These are phyloP conservation scores for Termitomyces sp. DNA, from an alignment of 768 basidiomycete genomes.

Conservation along the genomic window DNA sequence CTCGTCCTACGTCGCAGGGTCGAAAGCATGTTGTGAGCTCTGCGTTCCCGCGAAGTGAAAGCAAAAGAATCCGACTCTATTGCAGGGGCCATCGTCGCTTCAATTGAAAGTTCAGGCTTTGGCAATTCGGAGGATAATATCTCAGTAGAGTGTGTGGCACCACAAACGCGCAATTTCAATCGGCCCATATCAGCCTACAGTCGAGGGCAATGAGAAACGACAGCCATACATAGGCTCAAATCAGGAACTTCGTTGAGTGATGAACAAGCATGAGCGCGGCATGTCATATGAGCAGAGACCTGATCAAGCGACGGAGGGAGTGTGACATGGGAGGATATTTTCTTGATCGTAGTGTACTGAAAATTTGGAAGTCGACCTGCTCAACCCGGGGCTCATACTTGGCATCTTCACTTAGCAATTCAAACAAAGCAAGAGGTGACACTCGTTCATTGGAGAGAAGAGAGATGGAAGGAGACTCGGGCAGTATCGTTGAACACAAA, in stretches of 20 bases:
- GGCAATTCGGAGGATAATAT: slow-evolving; percentile 33
- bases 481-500: slow-evolving; percentile 56
- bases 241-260: slow-evolving; percentile 13
- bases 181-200: slow-evolving; percentile 34
- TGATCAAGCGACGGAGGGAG: slow-evolving; percentile 69
- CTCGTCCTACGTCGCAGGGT: slow-evolving; percentile 55
- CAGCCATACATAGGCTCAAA: slow-evolving; percentile 27
- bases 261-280: slow-evolving; percentile 27
- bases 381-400: slow-evolving; percentile 53
- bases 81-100: background rate
- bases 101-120: slow-evolving; percentile 21
- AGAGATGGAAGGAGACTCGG: slow-evolving; percentile 62
- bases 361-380: slow-evolving; percentile 56
- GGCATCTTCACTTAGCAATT: slow-evolving; percentile 36
- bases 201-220: slow-evolving; percentile 22
- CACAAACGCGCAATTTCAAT: slow-evolving; percentile 36
- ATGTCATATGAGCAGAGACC: slow-evolving; percentile 60
- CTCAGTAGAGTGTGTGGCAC: slow-evolving; percentile 18
- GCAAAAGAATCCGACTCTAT: slow-evolving; percentile 48
- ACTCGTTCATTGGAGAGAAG: slow-evolving; percentile 65
- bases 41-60: slow-evolving; percentile 50
- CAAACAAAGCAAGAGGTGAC: slow-evolving; percentile 58
- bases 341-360: slow-evolving; percentile 17
- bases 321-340: slow-evolving; percentile 13
- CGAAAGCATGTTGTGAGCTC: slow-evolving; percentile 60